These are phyloP conservation scores for Gossypium mustelinum DNA, from an alignment of 345 rosid species.

Conservation along the genomic window DNA sequence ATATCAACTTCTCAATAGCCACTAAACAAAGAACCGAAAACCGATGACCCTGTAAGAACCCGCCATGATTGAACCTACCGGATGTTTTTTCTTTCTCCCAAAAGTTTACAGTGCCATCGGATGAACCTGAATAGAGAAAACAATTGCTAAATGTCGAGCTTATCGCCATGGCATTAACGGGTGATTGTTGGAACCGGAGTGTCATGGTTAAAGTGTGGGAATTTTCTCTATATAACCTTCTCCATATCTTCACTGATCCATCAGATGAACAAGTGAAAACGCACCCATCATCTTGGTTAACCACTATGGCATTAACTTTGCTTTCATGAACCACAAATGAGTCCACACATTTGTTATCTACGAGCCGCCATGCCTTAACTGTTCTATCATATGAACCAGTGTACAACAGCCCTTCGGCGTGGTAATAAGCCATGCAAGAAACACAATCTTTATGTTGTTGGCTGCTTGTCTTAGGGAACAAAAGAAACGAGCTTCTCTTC, in stretches of 20 bases:
- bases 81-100: conserved; percentile 53
- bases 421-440: conserved; percentile 54
- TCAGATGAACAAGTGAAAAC: conserved; percentile 50
- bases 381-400: conserved; percentile 38
- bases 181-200: conserved; percentile 44
- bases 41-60: conserved; percentile 50
- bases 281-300: conserved; percentile 53
- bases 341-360: conserved; percentile 38
- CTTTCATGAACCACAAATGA: conserved; percentile 50
- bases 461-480: conserved; percentile 21
- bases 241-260: conserved; percentile 52
- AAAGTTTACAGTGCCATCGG: conserved; percentile 42
- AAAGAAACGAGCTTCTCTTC: conserved; percentile 26
- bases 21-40: conserved; percentile 40
- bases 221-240: conserved; percentile 40
- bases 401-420: conserved; percentile 40
- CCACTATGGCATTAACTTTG: conserved; percentile 33
- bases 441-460: conserved; percentile 37
- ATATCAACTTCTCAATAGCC: conserved; percentile 37
- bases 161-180: conserved; percentile 40
- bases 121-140: conserved; percentile 46
- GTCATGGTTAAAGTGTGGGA: conserved; percentile 48
- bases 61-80: conserved; percentile 43
- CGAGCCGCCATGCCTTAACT: conserved; percentile 48
- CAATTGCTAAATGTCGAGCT: conserved; percentile 24